phyloP scores from a whole-genome alignment of 1,139 yeast genomes.

The Chernovozyma sophiae-reginae region DNA sequence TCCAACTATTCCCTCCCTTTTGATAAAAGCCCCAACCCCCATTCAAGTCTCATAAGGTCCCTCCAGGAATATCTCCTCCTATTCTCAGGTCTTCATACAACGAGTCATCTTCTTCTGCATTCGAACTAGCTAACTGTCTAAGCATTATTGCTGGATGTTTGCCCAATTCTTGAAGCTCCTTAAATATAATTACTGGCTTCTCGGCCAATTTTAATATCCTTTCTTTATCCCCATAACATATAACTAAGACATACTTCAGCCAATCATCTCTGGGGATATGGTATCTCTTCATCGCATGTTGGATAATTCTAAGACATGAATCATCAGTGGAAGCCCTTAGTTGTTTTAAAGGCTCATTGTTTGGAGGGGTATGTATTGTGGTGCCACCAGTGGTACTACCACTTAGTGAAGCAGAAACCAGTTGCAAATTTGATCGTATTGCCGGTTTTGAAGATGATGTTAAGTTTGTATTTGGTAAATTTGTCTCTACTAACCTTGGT shows the following conservation, averaged over 20 bases:
- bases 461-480: slow-evolving; percentile 19
- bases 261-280: slow-evolving; percentile 77
- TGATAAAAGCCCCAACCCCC: no score
- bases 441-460: slow-evolving; percentile 11
- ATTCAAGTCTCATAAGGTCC: slow-evolving; percentile 29
- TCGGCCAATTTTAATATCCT: slow-evolving; percentile 80
- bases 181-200: slow-evolving; percentile 84
- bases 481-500: slow-evolving; percentile 32
- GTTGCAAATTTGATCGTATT: slow-evolving; percentile 4
- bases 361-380: slow-evolving; percentile 6
- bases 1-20: no score
- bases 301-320: slow-evolving; percentile 84
- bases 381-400: slow-evolving; percentile 2
- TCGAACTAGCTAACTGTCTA: slow-evolving; percentile 59
- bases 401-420: slow-evolving; percentile 4
- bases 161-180: slow-evolving; percentile 82
- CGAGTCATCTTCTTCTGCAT: slow-evolving; percentile 24
- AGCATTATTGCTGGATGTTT: slow-evolving; percentile 92
- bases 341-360: slow-evolving; percentile 74
- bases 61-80: slow-evolving; percentile 54
- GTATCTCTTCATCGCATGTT: slow-evolving; percentile 86
- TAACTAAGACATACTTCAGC: slow-evolving; percentile 84
- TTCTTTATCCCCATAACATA: slow-evolving; percentile 89
- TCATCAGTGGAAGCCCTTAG: slow-evolving; percentile 87
- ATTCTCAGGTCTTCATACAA: slow-evolving; percentile 41